These are phyloP conservation scores for Brassica napus DNA, from an alignment of 345 rosid species.

Conservation along the genomic window DNA sequence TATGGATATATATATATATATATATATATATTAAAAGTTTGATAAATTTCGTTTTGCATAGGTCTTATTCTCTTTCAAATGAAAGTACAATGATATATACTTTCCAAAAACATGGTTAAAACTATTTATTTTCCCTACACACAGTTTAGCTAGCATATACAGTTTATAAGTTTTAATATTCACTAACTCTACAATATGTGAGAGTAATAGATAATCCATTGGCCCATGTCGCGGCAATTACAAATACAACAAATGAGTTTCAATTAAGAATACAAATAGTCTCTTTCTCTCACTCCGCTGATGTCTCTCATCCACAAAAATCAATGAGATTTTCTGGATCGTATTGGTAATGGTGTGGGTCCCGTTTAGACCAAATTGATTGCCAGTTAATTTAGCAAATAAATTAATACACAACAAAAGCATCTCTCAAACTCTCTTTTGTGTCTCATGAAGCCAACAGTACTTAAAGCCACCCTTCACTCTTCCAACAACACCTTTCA, in stretches of 20 bases:
- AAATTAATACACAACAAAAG: slow-evolving; percentile 25
- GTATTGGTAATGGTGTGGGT: slow-evolving; percentile 44
- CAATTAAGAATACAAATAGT: slow-evolving; percentile 14
- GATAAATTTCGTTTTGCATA: neutral
- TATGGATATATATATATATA: neutral
- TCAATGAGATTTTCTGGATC: slow-evolving; percentile 20
- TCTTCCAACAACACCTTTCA: slow-evolving; percentile 34
- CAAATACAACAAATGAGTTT: slow-evolving; percentile 30
- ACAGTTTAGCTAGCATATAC: neutral
- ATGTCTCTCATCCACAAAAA: slow-evolving; percentile 30
- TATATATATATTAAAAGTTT: neutral
- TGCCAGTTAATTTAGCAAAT: slow-evolving; percentile 56
- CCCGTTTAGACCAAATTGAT: slow-evolving; percentile 55
- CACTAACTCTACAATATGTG: neutral
- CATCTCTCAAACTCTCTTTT: slow-evolving; percentile 15
- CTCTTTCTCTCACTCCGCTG: slow-evolving; percentile 4
- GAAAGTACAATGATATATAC: neutral
- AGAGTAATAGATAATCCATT: slow-evolving; percentile 26
- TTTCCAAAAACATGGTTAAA: neutral
- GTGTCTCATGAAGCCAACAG: slow-evolving; percentile 37
- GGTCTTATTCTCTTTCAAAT: neutral
- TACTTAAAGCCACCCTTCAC: slow-evolving; percentile 55
- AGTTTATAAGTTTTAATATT: slow-evolving; percentile 17
- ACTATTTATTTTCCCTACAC: neutral
- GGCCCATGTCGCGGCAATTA: slow-evolving; percentile 35